A percentile compares a stretch with the other conserved stretches of the same genome.
Conservation (phyloP, 257 asterid species). For the Lavandula angustifolia region DNA sequence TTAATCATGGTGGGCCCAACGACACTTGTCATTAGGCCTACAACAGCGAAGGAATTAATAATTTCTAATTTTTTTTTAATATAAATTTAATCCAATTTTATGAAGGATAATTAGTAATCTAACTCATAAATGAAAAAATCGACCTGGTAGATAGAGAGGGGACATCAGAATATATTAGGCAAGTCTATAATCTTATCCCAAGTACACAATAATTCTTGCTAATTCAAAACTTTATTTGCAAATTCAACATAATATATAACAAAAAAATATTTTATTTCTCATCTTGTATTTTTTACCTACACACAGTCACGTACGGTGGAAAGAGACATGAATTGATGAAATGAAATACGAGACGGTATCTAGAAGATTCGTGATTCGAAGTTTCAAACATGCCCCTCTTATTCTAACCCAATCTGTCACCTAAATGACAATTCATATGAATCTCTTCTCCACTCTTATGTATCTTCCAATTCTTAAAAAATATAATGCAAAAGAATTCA, state of each 20-base stretch:
- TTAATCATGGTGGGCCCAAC: slow-evolving; percentile 26
- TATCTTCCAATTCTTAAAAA: not conserved
- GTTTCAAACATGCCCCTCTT: not conserved
- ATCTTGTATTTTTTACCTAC: not conserved
- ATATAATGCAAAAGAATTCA: not conserved
- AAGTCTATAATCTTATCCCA: slow-evolving; percentile 21
- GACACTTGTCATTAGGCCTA: slow-evolving; percentile 8
- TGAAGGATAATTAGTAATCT: slow-evolving; percentile 12
- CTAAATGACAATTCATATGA: not conserved
- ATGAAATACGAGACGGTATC: not conserved
- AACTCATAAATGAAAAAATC: slow-evolving; percentile 23
- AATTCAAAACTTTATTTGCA: slow-evolving; percentile 26
- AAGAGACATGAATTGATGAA: not conserved
- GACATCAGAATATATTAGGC: slow-evolving; percentile 35
- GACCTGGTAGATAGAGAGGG: slow-evolving; percentile 29
- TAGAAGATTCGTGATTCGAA: not conserved
- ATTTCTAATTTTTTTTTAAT: not conserved
- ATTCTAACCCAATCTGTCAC: not conserved
- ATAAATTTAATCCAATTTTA: too few species aligned
- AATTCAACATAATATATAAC: slow-evolving; percentile 5
- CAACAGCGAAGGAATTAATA: slow-evolving; percentile 7
- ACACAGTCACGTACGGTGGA: not conserved
- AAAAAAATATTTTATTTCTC: too few species aligned
- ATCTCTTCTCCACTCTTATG: not conserved
- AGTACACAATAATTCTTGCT: slow-evolving; percentile 30